Conservation (phyloP, 2,329 filamentous ascomycete species). For the Pseudopyricularia cyperi region DNA sequence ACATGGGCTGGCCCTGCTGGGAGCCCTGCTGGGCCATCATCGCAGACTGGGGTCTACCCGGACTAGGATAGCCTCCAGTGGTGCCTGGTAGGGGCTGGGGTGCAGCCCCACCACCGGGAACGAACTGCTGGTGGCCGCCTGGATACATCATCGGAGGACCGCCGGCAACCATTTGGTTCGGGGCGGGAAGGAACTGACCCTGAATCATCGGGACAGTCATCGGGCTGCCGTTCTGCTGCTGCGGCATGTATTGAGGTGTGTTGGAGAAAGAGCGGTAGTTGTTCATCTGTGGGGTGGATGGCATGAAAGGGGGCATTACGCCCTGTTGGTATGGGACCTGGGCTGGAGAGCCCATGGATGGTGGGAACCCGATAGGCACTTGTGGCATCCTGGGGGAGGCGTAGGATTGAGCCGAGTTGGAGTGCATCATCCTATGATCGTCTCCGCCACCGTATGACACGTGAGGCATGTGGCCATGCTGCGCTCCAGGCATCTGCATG, state of each 20-base stretch:
- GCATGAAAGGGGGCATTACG: constrained; percentile 59
- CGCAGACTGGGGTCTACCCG: constrained; percentile 60
- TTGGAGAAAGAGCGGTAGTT: constrained; percentile 60
- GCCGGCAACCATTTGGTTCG: constrained; percentile 54
- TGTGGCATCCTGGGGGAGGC: constrained; percentile 70
- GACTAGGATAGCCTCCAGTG: constrained; percentile 71
- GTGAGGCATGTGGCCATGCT: constrained; percentile 54
- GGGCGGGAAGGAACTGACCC: constrained; percentile 61
- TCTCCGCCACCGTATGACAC: constrained; percentile 52
- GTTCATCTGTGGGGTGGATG: constrained; percentile 55
- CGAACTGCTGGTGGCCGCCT: constrained; percentile 49
- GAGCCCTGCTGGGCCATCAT: constrained; percentile 95
- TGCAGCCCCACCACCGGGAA: constrained; percentile 32
- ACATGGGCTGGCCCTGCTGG: constrained; percentile 73
- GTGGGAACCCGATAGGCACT: constrained; percentile 53
- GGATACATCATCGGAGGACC: constrained; percentile 79
- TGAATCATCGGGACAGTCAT: constrained; percentile 80
- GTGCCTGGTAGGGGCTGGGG: constrained; percentile 49
- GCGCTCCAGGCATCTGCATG: constrained; percentile 63
- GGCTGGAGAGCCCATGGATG: constrained; percentile 53
- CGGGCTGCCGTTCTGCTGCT: constrained; percentile 38
- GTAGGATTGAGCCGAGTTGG: constrained; percentile 71
- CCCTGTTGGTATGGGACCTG: constrained; percentile 61
- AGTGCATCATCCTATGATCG: constrained; percentile 82
- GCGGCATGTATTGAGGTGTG: constrained; percentile 58